Evolutionary conservation across 2,329 filamentous ascomycete genomes (phyloP), one percentile per base, ranked within the genome.

Genomic region (Exophiala phaeomuriformis): DNA sequence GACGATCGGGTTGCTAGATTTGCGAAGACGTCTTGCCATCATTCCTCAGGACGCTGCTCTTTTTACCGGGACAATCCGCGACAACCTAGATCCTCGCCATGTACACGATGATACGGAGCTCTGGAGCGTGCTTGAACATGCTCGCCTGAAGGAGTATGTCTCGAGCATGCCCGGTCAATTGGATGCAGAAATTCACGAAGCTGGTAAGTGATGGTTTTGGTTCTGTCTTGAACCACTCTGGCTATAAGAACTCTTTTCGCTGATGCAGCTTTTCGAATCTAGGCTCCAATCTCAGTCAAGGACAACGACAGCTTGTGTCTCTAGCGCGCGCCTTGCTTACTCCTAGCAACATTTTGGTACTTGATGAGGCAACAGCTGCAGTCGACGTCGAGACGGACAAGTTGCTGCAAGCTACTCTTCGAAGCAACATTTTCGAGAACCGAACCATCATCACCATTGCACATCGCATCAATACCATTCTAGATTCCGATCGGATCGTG

Each of bases 371-470:
- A 54, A 98, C 93, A 31, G 90, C 82, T 51, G 82, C 82, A n/a
- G 82, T 85, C 28, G 82, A 85, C 64, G 80, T 85, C 44, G 80
- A 85, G 69, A 85, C 82, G 1, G 81, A 85, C 67, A 78, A 79
- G 42, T 71, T 84, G 71, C 72, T 84, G 52, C 82, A 85, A 68
- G 76, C 78, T 35, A 84, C 82, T 19, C 68, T 85, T 45, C 76
- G 82, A 52, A 82, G 77, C 65, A 78, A 71, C 63, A 77, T 83
- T 68, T 98, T 98, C 73, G 79, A 84, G 57, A 89, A 96, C 71
- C 83, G 89, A 50, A 98, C 93, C 36, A 97, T 98, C 70, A 95
- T 98, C 70, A 98, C 93, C 1, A 95, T 98, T 65, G 93, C 93
- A 29, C 93, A 98, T 74, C 85, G 93, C 51, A 95, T 98, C 75